Evolutionary conservation across 2,329 filamentous ascomycete species (phyloP).

Genomic region (Zasmidium citrigriseum): DNA sequence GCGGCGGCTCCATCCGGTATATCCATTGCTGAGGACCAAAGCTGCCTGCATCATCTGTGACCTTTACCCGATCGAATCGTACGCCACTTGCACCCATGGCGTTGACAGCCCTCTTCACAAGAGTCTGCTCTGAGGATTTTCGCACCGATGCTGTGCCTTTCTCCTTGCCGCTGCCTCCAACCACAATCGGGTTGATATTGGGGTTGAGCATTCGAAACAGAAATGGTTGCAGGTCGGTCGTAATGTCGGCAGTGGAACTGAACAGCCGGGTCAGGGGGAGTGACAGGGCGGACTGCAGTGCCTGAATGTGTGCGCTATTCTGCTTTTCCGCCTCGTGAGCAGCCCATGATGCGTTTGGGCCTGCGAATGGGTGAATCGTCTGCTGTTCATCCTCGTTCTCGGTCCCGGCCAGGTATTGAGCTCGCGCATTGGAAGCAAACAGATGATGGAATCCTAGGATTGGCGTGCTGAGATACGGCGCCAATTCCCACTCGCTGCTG

Average conservation of each 20-base stretch:
- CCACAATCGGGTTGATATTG: slow-evolving; percentile 85
- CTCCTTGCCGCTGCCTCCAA: slow-evolving; percentile 54
- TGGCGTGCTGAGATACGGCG: slow-evolving; percentile 81
- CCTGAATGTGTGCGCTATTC: slow-evolving; percentile 71
- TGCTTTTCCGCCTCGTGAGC: slow-evolving; percentile 80
- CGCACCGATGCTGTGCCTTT: slow-evolving; percentile 70
- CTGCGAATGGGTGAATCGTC: slow-evolving; percentile 68
- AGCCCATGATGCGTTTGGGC: slow-evolving; percentile 76
- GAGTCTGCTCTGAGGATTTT: slow-evolving; percentile 77
- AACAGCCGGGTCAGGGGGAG: slow-evolving; percentile 74
- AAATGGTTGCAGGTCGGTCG: slow-evolving; percentile 82
- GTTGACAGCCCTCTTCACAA: slow-evolving; percentile 77
- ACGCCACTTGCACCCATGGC: slow-evolving; percentile 84
- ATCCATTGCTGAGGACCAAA: slow-evolving; percentile 58
- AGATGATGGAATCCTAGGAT: slow-evolving; percentile 88
- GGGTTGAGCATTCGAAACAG: slow-evolving; percentile 81
- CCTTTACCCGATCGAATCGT: slow-evolving; percentile 74
- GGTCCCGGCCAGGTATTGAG: slow-evolving; percentile 43
- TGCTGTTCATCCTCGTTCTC: slow-evolving; percentile 34
- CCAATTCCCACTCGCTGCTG: slow-evolving; percentile 91
- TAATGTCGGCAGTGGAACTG: slow-evolving; percentile 74
- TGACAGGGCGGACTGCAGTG: slow-evolving; percentile 71
- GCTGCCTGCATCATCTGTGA: slow-evolving; percentile 62
- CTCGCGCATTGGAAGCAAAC: slow-evolving; percentile 72
- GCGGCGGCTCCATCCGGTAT: slow-evolving; percentile 89